These are phyloP conservation scores for Heterobasidion irregulare DNA, from an alignment of 1,284 basidiomycete species.

Conservation along the genomic window DNA sequence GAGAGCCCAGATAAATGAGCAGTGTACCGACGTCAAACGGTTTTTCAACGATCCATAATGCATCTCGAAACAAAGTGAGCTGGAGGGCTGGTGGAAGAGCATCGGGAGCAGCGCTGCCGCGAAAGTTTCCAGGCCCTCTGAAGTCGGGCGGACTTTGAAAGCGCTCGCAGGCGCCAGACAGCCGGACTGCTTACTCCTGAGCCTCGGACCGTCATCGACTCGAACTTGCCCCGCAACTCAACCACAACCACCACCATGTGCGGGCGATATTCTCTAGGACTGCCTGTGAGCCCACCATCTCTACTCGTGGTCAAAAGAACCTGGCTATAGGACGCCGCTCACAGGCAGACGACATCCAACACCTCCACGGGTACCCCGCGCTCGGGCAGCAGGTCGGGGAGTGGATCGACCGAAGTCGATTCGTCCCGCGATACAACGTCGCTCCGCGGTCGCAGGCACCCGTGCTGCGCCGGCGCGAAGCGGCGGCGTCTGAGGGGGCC, in stretches of 20 bases:
- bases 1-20: no score
- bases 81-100: no score
- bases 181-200: background rate
- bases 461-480: constrained; percentile 37
- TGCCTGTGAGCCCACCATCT: constrained; percentile 27
- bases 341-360: constrained; percentile 31
- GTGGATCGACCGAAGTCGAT: constrained; percentile 56
- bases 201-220: no score
- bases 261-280: constrained; percentile 52
- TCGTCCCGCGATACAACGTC: constrained; percentile 57
- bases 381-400: constrained; percentile 36
- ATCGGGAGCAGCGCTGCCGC: no score
- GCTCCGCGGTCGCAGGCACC: constrained; percentile 65
- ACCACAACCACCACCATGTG: constrained; percentile 34
- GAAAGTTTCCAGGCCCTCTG: no score
- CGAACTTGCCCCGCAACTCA: no score
- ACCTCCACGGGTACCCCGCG: constrained; percentile 29
- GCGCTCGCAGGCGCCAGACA: background rate
- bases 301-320: background rate
- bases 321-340: background rate
- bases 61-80: no score
- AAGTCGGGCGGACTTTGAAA: background rate
- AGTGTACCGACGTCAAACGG: no score
- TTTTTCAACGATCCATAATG: no score
- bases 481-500: background rate